Percentiles rank a stretch among this genome's conserved stretches.
Conservation (phyloP, 2,329 filamentous ascomycete species). For the Parascedosporium putredinis region DNA sequence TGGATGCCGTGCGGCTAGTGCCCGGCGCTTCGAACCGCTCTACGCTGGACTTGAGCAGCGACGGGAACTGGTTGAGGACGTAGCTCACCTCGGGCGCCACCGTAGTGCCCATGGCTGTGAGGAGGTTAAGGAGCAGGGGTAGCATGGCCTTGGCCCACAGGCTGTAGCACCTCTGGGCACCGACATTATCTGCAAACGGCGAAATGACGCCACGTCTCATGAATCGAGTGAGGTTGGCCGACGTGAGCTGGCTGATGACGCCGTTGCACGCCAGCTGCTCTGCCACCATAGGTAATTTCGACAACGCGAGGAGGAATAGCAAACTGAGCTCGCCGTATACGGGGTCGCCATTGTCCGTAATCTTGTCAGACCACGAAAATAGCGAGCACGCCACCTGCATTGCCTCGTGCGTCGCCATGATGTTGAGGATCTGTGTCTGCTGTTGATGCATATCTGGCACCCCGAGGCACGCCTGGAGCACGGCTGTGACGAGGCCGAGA, state of each 20-base stretch:
- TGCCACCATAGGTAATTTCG: slow-evolving; percentile 67
- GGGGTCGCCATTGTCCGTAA: slow-evolving; percentile 69
- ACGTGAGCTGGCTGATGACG: slow-evolving; percentile 66
- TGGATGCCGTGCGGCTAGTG: slow-evolving; percentile 36
- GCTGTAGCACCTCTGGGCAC: slow-evolving; percentile 64
- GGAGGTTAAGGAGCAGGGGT: slow-evolving; percentile 78
- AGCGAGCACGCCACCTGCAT: slow-evolving; percentile 75
- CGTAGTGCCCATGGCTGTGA: slow-evolving; percentile 69
- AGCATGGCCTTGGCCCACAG: slow-evolving; percentile 87
- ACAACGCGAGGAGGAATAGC: slow-evolving; percentile 79
- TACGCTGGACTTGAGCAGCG: slow-evolving; percentile 62
- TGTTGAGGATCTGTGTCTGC: slow-evolving; percentile 59
- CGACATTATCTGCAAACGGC: slow-evolving; percentile 64
- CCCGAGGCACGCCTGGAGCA: slow-evolving; percentile 73
- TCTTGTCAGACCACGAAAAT: slow-evolving; percentile 86
- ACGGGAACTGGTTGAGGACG: slow-evolving; percentile 82
- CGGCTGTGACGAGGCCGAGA: slow-evolving; percentile 75
- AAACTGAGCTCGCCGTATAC: slow-evolving; percentile 90
- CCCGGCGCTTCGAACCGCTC: slow-evolving; percentile 58
- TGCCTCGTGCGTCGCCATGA: slow-evolving; percentile 60
- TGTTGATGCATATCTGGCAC: slow-evolving; percentile 66
- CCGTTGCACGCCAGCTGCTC: slow-evolving; percentile 86
- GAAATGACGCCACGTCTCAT: slow-evolving; percentile 63
- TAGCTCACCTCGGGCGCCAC: slow-evolving; percentile 76
- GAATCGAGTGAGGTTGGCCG: slow-evolving; percentile 67